Percentiles rank a stretch among this genome's conserved stretches.
These are phyloP conservation scores for Neurospora sp. DNA, from an alignment of 495 filamentous ascomycete species.

Conservation along the genomic window DNA sequence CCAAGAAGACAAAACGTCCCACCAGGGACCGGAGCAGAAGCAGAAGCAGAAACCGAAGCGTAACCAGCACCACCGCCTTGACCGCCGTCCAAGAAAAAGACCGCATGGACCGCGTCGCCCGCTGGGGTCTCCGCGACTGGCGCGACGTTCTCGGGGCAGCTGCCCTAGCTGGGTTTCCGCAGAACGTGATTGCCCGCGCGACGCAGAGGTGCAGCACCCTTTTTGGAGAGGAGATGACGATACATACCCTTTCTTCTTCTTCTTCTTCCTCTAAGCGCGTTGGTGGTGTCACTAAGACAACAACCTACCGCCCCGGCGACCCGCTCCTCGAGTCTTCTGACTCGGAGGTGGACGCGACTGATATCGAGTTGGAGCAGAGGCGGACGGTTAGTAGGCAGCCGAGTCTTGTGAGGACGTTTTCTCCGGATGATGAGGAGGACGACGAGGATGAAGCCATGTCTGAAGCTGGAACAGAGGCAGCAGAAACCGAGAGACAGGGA, in stretches of 20 bases:
- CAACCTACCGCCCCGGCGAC: conserved; percentile 26
- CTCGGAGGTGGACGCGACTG: conserved; percentile 18
- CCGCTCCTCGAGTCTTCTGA: conserved; percentile 22
- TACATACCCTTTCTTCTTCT: conserved; percentile 38
- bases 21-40: not conserved
- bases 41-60: not conserved
- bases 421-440: not conserved
- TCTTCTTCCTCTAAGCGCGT: conserved; percentile 17
- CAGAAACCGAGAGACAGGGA: not conserved
- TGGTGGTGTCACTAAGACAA: not conserved
- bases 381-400: conserved; percentile 14
- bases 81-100: not conserved
- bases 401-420: conserved; percentile 1
- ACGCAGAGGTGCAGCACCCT: conserved; percentile 59
- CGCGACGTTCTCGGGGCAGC: conserved; percentile 69
- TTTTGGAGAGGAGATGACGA: conserved; percentile 54
- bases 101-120: conserved; percentile 7
- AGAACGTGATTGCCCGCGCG: conserved; percentile 51
- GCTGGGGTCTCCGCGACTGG: conserved; percentile 59
- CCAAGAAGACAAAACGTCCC: not conserved
- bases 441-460: not conserved
- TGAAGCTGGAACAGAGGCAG: not conserved
- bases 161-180: conserved; percentile 54
- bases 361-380: not conserved
- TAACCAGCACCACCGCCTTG: not conserved